Base-by-base conservation (phyloP, 495 filamentous ascomycete species). In the Xylaria grammica region DNA sequence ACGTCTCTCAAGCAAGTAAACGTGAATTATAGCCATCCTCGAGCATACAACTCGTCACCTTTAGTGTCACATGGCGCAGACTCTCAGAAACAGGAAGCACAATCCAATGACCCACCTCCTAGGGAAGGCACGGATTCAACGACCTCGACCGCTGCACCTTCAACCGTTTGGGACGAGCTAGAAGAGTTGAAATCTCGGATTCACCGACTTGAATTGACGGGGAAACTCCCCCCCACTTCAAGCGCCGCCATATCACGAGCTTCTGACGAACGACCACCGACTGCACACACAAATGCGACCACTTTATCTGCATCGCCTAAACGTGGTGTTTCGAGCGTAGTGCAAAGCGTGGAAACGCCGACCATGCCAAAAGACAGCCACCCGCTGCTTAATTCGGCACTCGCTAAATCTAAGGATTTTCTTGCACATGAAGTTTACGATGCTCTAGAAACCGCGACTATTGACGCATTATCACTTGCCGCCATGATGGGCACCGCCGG, bases 81-180 rank as follows among this genome's bases (percentile, higher is more conserved):
- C 30, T 19, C 68, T 10, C 75, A 73, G 52, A 74, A 67, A 40
- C 65, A 74, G 3, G 79, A 77, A 5, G 42, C 66, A 0, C 75
- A 75, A n/a, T 20, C 45, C 13, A 69, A 67, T 15, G 80, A 82
- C 19, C 65, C 66, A 2, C 68, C 65, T 32, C 72, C 77, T 55
- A 73, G 81, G 9, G 87, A 89, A 55, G 87, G 82, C 53, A 93
- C 92, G 2, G 91, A 91, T 63, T 97, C 94, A 0, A 93, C 91
- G 0, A 80, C 88, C 24, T 98, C 95, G 0, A 92, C 91, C 0
- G 93, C 88, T 2, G 92, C 93, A 9, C 90, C 93, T 22, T 96
- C 95, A 2, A 96, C 92, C 0, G 91, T 99, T 10, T 99, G 96
- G 96, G 95, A 99, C 74, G 95, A 99, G 76, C 78, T 99, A 20